Evolutionary conservation across 371 early-diverging fungal species (phyloP), one percentile per base, ranked within the genome.

Genomic region (Rozella allomycis): DNA sequence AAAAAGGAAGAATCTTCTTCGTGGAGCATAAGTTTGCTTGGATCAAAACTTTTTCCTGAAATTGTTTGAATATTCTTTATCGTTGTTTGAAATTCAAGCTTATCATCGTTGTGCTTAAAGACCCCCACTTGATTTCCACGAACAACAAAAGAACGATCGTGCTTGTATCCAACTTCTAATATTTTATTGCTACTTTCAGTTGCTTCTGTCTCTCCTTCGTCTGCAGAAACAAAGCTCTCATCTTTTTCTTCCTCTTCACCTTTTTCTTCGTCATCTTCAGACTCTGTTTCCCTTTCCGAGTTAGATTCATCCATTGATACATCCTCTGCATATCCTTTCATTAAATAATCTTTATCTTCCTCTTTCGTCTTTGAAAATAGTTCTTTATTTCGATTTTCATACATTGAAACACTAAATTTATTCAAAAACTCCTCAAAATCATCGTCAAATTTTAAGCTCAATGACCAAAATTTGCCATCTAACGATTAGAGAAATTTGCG

Each of bases 41-140:
- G 60, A 32, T 53, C 57, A 26, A 72, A 44, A 18, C 49, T 39
- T 14, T 31, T 41, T 30, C 67, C 63, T 11, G 40, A 49, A 21
- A 48, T 45, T 37, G 54, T 52, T 13, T 38, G 37, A 13, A 74
- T 35, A 25, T 54, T 52, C 29, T 60, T 63, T 46, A 84, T 81
- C 1, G 70, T 61, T 10, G 77, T 68, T 13, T 50, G 39, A 40
- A 70, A 72, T 39, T 70, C 54, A 18, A 86, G 45, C 4, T 49
- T 45, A 41, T 73, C 66, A 23, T 68, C 66, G 3, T 55, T 60
- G 48, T 78, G 71, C 39, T 55, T 61, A 42, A 81, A 77, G 3
- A 86, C 80, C 4, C 84, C 82, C 33, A 86, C 77, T 25, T 63
- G 59, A 47, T 64, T 57, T 17, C 87, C 85, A 21, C 81, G 74